A percentile compares a stretch with the other conserved stretches of the same genome.
phyloP scores from a whole-genome alignment of 108 stramenopile genomes.

The Nannochloropsis oceanica region DNA sequence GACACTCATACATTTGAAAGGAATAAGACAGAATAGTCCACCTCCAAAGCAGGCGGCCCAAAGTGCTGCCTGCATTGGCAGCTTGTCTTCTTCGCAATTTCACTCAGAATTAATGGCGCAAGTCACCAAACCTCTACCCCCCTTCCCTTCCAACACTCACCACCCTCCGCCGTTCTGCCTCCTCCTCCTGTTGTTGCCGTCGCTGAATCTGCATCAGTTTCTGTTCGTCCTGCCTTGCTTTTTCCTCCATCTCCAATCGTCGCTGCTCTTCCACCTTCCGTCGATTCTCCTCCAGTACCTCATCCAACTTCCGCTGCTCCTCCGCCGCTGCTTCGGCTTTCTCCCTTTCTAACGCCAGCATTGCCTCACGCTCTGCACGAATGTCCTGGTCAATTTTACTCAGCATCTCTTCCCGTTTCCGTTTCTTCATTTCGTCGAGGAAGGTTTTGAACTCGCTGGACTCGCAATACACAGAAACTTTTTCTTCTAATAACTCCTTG shows the following conservation, averaged over 20 bases:
- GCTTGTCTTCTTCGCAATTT: not conserved
- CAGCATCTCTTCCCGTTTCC: not conserved
- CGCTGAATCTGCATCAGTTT: not conserved
- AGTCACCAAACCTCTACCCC: not conserved
- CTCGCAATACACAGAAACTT: not conserved
- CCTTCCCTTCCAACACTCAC: not conserved
- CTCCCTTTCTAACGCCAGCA: not conserved
- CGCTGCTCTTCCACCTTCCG: not conserved
- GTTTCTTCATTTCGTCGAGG: not conserved
- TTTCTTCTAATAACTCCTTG: not conserved
- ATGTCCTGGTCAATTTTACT: not conserved
- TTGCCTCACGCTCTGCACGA: not conserved
- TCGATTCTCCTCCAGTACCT: not conserved
- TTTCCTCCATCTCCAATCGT: not conserved
- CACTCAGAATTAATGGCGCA: too few relatives aligned
- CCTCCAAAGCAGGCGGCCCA: not conserved
- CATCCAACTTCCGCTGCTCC: not conserved
- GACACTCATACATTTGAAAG: too few relatives aligned
- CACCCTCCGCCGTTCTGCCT: not conserved
- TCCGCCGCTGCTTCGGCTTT: not conserved
- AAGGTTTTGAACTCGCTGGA: not conserved
- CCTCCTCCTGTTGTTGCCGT: not conserved
- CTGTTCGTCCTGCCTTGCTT: not conserved
- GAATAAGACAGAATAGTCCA: too few relatives aligned
- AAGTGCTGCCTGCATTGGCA: not conserved